These are phyloP conservation scores for Cercospora beticola DNA, from an alignment of 2,329 filamentous ascomycete genomes.

Conservation along the genomic window DNA sequence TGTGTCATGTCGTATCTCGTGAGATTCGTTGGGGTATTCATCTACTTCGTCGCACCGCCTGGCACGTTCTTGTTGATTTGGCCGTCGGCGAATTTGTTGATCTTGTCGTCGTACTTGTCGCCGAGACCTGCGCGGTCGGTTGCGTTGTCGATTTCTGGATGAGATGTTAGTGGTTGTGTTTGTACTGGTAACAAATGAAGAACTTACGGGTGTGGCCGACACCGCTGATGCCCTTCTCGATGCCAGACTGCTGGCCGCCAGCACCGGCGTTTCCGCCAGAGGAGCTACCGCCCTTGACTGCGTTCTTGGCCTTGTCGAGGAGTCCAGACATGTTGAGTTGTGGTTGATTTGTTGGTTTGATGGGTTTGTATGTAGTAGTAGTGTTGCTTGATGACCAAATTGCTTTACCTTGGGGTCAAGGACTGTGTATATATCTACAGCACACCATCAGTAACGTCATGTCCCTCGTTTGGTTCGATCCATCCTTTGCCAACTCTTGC, in stretches of 20 bases:
- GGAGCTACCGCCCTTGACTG: conserved; percentile 21
- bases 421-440: neutral
- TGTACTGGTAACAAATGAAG: neutral
- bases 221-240: conserved; percentile 23
- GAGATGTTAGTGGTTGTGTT: neutral
- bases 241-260: conserved; percentile 13
- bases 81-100: conserved; percentile 29
- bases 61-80: conserved; percentile 30
- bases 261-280: neutral
- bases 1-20: neutral
- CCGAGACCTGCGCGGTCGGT: conserved; percentile 27
- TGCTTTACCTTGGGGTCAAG: neutral
- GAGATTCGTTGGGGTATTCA: neutral
- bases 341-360: neutral
- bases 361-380: neutral
- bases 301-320: conserved; percentile 29
- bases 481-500: conserved; percentile 9
- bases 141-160: conserved; percentile 21
- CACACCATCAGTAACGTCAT: neutral
- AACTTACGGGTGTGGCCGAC: conserved; percentile 19
- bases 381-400: neutral
- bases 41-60: conserved; percentile 17
- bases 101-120: conserved; percentile 32
- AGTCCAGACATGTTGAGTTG: conserved; percentile 27
- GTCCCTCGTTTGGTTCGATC: conserved; percentile 9